Percentiles rank a stretch among this genome's conserved stretches.
Conservation (phyloP, 306 rosid species). For the Prunus mongolica region DNA sequence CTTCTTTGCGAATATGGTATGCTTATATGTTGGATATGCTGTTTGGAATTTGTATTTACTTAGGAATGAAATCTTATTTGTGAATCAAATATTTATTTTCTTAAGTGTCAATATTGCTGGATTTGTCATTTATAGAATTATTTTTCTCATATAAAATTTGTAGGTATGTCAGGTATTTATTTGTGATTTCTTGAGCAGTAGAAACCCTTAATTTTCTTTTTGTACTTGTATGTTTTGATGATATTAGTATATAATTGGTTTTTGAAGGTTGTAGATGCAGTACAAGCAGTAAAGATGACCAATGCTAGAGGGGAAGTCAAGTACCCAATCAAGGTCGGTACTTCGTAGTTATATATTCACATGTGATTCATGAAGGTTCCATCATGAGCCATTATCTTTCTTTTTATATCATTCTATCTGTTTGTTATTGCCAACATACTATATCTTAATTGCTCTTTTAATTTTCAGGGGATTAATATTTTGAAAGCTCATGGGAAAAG, state of each 20-base stretch:
- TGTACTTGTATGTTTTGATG: background rate
- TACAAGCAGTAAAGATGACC: slow-evolving; percentile 88
- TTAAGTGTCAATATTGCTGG: background rate
- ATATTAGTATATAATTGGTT: slow-evolving; percentile 10
- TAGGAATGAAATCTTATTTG: background rate
- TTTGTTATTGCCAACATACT: background rate
- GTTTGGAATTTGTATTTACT: background rate
- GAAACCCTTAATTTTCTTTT: background rate
- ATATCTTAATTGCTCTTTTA: slow-evolving; percentile 4
- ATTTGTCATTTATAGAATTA: background rate
- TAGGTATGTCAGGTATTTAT: background rate
- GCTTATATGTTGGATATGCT: background rate
- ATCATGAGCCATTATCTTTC: background rate
- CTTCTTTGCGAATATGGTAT: slow-evolving; percentile 89
- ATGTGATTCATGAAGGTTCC: slow-evolving; percentile 9
- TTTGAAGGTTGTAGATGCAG: slow-evolving; percentile 89
- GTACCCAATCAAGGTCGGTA: slow-evolving; percentile 92
- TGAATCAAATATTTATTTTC: background rate
- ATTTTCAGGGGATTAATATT: slow-evolving; percentile 75
- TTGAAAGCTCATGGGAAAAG: slow-evolving; percentile 98
- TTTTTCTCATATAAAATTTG: background rate
- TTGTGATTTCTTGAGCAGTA: background rate
- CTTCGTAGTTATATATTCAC: slow-evolving; percentile 29
- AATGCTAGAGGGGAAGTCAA: slow-evolving; percentile 85
- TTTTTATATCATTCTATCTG: background rate